Evolutionary conservation across 345 rosid species (phyloP), one percentile per base, ranked within the genome.

Genomic region (Acer negundo): DNA sequence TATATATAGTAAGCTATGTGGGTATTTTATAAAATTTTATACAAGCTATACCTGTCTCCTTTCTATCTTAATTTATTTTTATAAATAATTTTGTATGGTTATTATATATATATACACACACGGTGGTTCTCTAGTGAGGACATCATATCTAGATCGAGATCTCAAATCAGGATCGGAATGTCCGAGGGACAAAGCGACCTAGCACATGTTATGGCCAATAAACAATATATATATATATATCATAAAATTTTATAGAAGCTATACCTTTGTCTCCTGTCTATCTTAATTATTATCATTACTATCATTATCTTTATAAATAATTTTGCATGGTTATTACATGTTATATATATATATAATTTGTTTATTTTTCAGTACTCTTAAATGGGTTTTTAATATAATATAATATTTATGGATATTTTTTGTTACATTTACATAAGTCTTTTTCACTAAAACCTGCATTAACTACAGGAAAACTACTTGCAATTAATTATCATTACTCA

Each of bases 121-220:
- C n/a, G n/a, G n/a, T n/a, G n/a, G n/a, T n/a, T n/a, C n/a, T n/a
- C n/a, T n/a, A n/a, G n/a, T n/a, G n/a, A n/a, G n/a, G n/a, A n/a
- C n/a, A n/a, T n/a, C n/a, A n/a, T n/a, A n/a, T n/a, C 1, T 53
- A 53, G 58, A 16, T 15, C 62, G 76, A 66, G 73, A 80, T 71
- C 83, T 71, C 71, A 70, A 64, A 19, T 9, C 26, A 20, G 62
- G 53, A 79, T 22, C 53, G 44, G 74, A 59, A 70, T 56, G 72
- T 46, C 59, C 46, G n/a, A 24, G 16, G 1, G 53, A 47, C 17
- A 66, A 61, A 78, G 40, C 24, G 44, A 59, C 6, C n/a, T 12
- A 62, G 65, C 16, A 3, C 19, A 22, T 15, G n/a, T 24, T 24
- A 24, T 28, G 31, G 31, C 31, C 31, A 28, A 28, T 28, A 28